Base-by-base conservation (phyloP, 768 basidiomycete genomes). In the Clitopilus passeckerianus region DNA sequence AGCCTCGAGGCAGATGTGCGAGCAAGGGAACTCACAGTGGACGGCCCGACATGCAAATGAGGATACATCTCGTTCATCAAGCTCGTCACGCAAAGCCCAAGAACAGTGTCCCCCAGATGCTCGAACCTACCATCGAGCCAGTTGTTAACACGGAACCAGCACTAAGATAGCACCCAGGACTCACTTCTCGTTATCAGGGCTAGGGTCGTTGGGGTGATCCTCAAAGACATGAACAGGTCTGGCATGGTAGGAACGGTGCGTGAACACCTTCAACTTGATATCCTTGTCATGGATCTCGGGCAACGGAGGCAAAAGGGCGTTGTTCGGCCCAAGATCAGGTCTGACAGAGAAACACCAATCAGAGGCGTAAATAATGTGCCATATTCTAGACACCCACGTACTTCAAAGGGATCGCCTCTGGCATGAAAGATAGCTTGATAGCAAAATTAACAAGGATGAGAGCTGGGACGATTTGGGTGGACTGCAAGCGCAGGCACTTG, bases 131-230 rank as follows among this genome's bases (percentile, higher is more conserved):
- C 56, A 54, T 9, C 24, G 23, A 50, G 3, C 46, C 18, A 18
- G 46, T 3, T 50, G 46, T 18, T 12, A 9, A 14, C n/a, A n/a
- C n/a, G n/a, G 37, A 41, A 41, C 37, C 27, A 30, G 37, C 10
- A n/a, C 3, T n/a, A 15, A 3, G 5, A 4, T 5, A 41, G 10
- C 14, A 41, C 3, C 12, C 3, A 14, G 12, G 10, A 69, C 77
- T 64, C 57, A 90, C 91, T 83, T 87, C 74, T 93, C 91, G 62
- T 93, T 92, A 67, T 93, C 91, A 6, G 89, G 90, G 55, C 87
- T 87, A 1, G 80, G 86, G 70, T 93, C 90, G 62, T 83, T 77
- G 0, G 78, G 82, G 35, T 75, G 78, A 70, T 93, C 91, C 67
- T 93, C 91, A 63, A 93, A 93, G 23, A 90, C 74, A 64, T 89